These are phyloP conservation scores for Trametes maxima DNA, from an alignment of 768 basidiomycete species.

Conservation along the genomic window DNA sequence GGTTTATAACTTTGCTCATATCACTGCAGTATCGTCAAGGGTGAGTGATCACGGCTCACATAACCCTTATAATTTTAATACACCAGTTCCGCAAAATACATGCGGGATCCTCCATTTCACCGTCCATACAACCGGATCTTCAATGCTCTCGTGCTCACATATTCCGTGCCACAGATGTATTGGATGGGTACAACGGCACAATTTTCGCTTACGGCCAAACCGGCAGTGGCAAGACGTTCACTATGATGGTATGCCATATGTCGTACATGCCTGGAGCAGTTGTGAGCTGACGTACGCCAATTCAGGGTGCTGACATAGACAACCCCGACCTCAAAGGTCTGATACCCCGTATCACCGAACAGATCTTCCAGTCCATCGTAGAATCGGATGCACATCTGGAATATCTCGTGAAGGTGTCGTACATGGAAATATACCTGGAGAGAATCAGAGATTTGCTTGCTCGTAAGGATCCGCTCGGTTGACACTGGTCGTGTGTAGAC, in stretches of 20 bases:
- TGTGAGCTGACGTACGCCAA: slow-evolving; percentile 18
- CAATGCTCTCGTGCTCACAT: not conserved
- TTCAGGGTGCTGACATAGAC: slow-evolving; percentile 95
- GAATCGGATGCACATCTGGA: slow-evolving; percentile 94
- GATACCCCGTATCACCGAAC: slow-evolving; percentile 97
- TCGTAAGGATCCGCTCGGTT: slow-evolving; percentile 73
- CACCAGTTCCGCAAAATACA: not conserved
- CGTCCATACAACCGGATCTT: not conserved
- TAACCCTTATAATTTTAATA: not conserved
- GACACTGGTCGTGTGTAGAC: not conserved
- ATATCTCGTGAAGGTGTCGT: slow-evolving; percentile 98
- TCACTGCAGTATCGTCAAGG: slow-evolving; percentile 78
- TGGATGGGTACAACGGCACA: slow-evolving; percentile 98
- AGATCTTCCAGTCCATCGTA: slow-evolving; percentile 97
- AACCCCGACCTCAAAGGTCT: slow-evolving; percentile 91
- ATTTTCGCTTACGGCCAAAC: slow-evolving; percentile 89
- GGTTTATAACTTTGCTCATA: not conserved
- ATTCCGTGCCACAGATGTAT: slow-evolving; percentile 66
- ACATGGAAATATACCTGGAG: slow-evolving; percentile 99
- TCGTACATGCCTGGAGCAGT: slow-evolving; percentile 11
- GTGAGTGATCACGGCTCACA: slow-evolving; percentile 38
- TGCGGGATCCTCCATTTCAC: not conserved
- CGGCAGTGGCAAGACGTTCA: slow-evolving; percentile 90
- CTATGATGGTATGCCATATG: slow-evolving; percentile 86
- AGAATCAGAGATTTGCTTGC: slow-evolving; percentile 92